Evolutionary conservation across 768 basidiomycete genomes (phyloP), one percentile per base, ranked within the genome.

Genomic region (Kwoniella europaea): DNA sequence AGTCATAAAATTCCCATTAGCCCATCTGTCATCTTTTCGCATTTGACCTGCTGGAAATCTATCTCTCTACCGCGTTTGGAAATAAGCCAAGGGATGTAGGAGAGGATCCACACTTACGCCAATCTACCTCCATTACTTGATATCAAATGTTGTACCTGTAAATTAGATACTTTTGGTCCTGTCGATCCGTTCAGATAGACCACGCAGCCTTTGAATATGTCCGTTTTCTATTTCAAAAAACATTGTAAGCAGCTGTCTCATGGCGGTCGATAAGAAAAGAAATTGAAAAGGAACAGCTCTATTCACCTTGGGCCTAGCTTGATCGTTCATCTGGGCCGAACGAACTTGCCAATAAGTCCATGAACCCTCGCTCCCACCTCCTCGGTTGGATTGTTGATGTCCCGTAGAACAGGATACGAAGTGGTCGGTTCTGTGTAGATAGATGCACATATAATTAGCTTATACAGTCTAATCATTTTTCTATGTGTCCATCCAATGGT

Each of bases 111-210:
- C 77, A 74, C 77, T 62, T 41, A 80, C 79, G 67, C 58, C 61
- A 78, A 75, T 20, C 75, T 61, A 41, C 78, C 80, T 2, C 80
- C 80, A 61, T 81, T 79, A 10, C 63, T 22, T 3, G 76, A 76
- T 46, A 81, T 81, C 9, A 81, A 27, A 67, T 78, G 67, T 62
- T 79, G 78, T 35, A 78, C 35, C 63, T 81, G 80, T 6, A 81
- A 69, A 69, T 81, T 79, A 16, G 80, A 81, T 1, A 79, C 63
- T 65, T 70, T 71, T 7, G 78, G 76, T 43, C 80, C 80, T 3
- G 76, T 76, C 10, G 75, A 76, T 54, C 80, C 80, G 53, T 81
- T 81, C 55, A 81, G 73, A 50, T 81, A 81, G 27, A 81, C 72
- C 35, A 77, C 59, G 57, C 78, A 75, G 13, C 78, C 80, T 41